Evolutionary conservation across 129 eudicot genomes (phyloP).

Genomic region (Escallonia herrerae): DNA sequence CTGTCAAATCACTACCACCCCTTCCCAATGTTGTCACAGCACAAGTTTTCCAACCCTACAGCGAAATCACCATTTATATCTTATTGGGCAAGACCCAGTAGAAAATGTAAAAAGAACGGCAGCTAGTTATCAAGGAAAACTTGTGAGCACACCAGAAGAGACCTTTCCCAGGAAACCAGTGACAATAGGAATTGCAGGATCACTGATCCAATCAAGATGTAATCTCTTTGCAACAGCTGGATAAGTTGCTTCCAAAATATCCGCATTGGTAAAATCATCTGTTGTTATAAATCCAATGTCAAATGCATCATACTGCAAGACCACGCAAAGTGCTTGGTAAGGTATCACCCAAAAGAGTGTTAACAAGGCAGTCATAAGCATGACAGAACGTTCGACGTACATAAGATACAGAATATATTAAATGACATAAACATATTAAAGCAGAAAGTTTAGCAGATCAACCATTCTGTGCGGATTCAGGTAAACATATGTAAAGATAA

Average conservation of each 20-base stretch:
- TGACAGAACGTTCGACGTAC: too few relatives aligned
- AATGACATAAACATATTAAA: neutral
- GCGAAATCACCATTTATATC: constrained; percentile 5
- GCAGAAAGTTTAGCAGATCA: neutral
- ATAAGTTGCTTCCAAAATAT: constrained; percentile 92
- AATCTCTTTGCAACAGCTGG: constrained; percentile 89
- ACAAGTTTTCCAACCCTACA: constrained; percentile 81
- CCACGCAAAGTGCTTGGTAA: neutral
- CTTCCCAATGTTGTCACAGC: constrained; percentile 99
- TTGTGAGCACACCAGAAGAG: neutral
- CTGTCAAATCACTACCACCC: constrained; percentile 99
- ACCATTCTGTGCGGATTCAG: too few relatives aligned
- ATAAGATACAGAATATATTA: too few relatives aligned
- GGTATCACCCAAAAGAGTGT: too few relatives aligned
- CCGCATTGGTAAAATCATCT: constrained; percentile 97
- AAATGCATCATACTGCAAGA: constrained; percentile 92
- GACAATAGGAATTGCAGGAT: constrained; percentile 88
- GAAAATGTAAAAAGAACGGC: too few relatives aligned
- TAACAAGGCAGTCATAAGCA: too few relatives aligned
- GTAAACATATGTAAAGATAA: too few relatives aligned
- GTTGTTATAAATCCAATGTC: constrained; percentile 90
- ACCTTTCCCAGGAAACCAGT: constrained; percentile 99
- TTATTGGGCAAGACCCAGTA: too few relatives aligned
- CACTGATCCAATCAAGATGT: constrained; percentile 70
- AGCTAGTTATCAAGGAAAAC: too few relatives aligned